These are phyloP conservation scores for Penicillium paxilli DNA, from an alignment of 495 filamentous ascomycete genomes.

Conservation along the genomic window DNA sequence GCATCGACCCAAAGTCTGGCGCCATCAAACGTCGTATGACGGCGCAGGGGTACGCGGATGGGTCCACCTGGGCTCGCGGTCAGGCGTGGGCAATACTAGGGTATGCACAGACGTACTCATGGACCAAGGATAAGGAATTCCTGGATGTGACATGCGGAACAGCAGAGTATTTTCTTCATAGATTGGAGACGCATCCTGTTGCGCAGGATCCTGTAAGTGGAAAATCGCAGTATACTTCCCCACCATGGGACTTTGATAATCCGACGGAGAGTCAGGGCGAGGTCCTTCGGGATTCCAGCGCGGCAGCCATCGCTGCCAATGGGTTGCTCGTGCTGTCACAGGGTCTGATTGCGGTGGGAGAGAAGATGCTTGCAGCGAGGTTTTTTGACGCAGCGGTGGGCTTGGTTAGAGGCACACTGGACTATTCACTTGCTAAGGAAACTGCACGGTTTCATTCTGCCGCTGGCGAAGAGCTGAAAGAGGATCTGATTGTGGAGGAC, in stretches of 20 bases:
- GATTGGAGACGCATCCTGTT: constrained; percentile 5
- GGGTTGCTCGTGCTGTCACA: constrained; percentile 42
- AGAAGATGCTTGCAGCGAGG: constrained; percentile 3
- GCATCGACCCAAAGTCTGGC: constrained; percentile 36
- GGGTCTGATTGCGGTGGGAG: constrained; percentile 6
- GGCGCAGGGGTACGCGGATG: constrained; percentile 39
- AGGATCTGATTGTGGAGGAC: not conserved
- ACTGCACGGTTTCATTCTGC: not conserved
- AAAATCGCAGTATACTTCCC: constrained; percentile 18
- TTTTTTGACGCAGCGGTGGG: constrained; percentile 3
- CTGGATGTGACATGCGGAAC: constrained; percentile 14
- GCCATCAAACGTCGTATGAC: constrained; percentile 34
- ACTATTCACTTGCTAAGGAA: constrained; percentile 4
- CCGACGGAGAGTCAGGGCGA: constrained; percentile 17
- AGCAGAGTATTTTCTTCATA: constrained; percentile 6
- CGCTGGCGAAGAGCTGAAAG: not conserved
- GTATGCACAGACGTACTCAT: constrained; percentile 42
- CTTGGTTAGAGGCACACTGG: constrained; percentile 2
- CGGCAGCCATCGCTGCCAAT: constrained; percentile 42
- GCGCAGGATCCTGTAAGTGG: not conserved
- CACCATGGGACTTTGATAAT: constrained; percentile 45
- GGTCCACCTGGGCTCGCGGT: constrained; percentile 45
- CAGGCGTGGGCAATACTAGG: constrained; percentile 50
- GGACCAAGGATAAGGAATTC: constrained; percentile 40
- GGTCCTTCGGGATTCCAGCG: constrained; percentile 37